phyloP scores from a whole-genome alignment of 2,329 filamentous ascomycete species.

The Hypoxylon sp. region DNA sequence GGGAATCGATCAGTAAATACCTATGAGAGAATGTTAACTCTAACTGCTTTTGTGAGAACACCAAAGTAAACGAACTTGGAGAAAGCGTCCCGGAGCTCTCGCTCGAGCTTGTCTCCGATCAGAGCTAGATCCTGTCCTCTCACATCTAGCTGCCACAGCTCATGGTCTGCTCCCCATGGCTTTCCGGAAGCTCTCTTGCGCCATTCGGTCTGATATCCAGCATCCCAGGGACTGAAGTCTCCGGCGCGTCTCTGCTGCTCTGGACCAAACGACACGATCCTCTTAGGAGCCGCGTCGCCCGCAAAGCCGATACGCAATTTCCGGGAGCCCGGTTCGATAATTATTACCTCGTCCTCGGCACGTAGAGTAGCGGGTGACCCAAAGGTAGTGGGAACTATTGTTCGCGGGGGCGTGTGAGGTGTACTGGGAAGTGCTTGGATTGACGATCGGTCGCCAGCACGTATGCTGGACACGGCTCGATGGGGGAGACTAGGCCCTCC shows the following conservation, averaged over 20 bases:
- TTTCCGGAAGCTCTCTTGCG: conserved; percentile 62
- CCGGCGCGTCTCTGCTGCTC: conserved; percentile 83
- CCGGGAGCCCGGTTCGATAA: conserved; percentile 87
- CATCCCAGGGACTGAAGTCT: conserved; percentile 82
- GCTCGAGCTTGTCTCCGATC: conserved; percentile 88
- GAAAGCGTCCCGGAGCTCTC: conserved; percentile 84
- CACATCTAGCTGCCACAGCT: conserved; percentile 86
- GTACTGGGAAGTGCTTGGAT: conserved; percentile 58
- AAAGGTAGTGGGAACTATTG: conserved; percentile 66
- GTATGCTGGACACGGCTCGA: conserved; percentile 71
- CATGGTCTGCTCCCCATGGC: conserved; percentile 74
- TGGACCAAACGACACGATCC: conserved; percentile 77
- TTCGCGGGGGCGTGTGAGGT: conserved; percentile 72
- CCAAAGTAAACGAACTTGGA: conserved; percentile 71
- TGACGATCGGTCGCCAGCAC: conserved; percentile 57
- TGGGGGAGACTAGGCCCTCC: conserved; percentile 66
- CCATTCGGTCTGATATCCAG: conserved; percentile 66
- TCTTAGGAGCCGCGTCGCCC: conserved; percentile 84
- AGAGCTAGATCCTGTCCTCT: conserved; percentile 81
- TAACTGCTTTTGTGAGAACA: conserved; percentile 19
- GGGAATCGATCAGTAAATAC: conserved; percentile 79
- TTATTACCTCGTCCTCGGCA: conserved; percentile 85
- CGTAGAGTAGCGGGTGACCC: conserved; percentile 73
- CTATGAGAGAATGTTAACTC: conserved; percentile 56
- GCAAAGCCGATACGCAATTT: conserved; percentile 88